A percentile compares a stretch with the other conserved stretches of the same genome.
Conservation (phyloP, 1,139 yeast species). For the Wickerhamomyces sp. region DNA sequence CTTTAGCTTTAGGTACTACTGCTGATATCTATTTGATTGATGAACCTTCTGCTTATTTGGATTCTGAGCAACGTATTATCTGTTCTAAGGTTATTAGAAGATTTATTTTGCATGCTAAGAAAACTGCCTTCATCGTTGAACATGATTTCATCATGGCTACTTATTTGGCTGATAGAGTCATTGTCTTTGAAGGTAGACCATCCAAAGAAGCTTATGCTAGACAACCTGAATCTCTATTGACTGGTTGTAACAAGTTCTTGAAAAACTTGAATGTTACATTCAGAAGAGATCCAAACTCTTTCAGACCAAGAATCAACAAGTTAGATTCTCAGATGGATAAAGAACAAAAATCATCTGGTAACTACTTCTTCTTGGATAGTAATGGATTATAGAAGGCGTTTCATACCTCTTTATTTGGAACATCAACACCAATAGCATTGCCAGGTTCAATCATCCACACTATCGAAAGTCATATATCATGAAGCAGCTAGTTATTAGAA, state of each 20-base stretch:
- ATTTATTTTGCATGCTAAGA: conserved; percentile 91
- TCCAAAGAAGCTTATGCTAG: conserved; percentile 79
- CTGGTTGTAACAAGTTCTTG: conserved; percentile 96
- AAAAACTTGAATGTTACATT: conserved; percentile 96
- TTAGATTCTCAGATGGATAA: conserved; percentile 97
- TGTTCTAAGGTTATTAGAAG: conserved; percentile 98
- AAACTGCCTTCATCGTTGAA: conserved; percentile 97
- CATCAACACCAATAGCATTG: background rate
- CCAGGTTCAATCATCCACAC: background rate
- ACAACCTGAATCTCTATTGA: conserved; percentile 84
- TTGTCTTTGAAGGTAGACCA: conserved; percentile 95
- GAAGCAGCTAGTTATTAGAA: background rate
- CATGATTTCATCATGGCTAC: conserved; percentile 99
- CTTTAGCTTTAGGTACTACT: conserved; percentile 85
- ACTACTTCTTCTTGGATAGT: conserved; percentile 90
- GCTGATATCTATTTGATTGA: conserved; percentile 96
- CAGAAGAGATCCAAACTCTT: conserved; percentile 97
- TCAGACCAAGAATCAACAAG: conserved; percentile 97
- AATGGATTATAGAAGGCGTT: conserved; percentile 35
- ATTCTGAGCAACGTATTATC: conserved; percentile 98
- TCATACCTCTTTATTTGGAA: background rate
- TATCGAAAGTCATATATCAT: too few relatives aligned
- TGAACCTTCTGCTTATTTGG: conserved; percentile 98
- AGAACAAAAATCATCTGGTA: conserved; percentile 88
- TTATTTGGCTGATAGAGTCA: conserved; percentile 95